A percentile compares a stretch with the other conserved stretches of the same genome.
Evolutionary conservation across 768 basidiomycete genomes (phyloP).

Genomic region (Sporobolomyces roseus): DNA sequence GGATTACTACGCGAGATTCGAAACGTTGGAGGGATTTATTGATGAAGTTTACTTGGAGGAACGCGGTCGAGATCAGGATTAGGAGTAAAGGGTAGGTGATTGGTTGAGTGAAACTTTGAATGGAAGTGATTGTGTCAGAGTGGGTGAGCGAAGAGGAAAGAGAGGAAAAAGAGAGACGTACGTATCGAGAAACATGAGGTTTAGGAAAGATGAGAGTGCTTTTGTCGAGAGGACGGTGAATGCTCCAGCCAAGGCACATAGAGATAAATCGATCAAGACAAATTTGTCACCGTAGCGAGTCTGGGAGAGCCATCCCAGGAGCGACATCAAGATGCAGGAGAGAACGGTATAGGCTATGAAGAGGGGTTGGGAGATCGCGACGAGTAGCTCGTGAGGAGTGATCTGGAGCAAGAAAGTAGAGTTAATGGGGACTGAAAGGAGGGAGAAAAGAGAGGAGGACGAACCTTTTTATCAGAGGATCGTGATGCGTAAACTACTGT

Average conservation of each 20-base stretch:
- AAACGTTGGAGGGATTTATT: slow-evolving; percentile 67
- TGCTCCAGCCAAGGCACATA: slow-evolving; percentile 74
- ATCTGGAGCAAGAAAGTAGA: background rate
- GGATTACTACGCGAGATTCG: slow-evolving; percentile 91
- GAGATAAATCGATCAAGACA: slow-evolving; percentile 79
- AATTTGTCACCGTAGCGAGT: slow-evolving; percentile 60
- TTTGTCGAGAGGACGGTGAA: slow-evolving; percentile 94
- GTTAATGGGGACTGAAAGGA: background rate
- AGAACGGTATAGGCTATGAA: slow-evolving; percentile 72
- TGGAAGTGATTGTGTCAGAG: background rate
- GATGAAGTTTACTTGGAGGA: slow-evolving; percentile 49
- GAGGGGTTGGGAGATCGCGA: slow-evolving; percentile 62
- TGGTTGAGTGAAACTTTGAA: slow-evolving; percentile 61
- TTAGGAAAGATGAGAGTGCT: slow-evolving; percentile 79
- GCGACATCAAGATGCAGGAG: slow-evolving; percentile 58
- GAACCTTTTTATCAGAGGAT: slow-evolving; percentile 61
- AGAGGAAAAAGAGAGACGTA: slow-evolving; percentile 48
- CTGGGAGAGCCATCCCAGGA: slow-evolving; percentile 65
- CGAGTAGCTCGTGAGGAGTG: slow-evolving; percentile 59
- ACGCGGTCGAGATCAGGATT: slow-evolving; percentile 54
- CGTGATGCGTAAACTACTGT: slow-evolving; percentile 85
- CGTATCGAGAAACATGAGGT: slow-evolving; percentile 63
- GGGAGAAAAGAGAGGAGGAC: background rate
- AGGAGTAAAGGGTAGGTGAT: slow-evolving; percentile 75
- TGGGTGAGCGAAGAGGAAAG: background rate